Percentiles rank a stretch among this genome's conserved stretches.
These are phyloP conservation scores for Pythium periplocum DNA, from an alignment of 352 stramenopile species.

Conservation along the genomic window DNA sequence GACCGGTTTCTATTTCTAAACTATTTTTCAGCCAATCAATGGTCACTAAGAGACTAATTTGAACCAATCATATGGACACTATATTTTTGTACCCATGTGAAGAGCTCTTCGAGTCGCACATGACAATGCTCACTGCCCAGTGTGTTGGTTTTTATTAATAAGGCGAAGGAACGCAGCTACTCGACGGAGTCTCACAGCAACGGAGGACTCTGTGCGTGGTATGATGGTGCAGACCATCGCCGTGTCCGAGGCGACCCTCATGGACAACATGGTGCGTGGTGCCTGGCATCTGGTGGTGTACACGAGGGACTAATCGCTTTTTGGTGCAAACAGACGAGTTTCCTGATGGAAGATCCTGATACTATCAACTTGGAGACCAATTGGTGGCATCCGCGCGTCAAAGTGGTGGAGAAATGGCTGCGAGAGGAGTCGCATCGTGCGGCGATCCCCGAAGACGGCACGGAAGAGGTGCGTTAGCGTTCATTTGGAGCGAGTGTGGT, in stretches of 20 bases:
- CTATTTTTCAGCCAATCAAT: conserved; percentile 2
- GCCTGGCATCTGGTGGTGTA: not conserved
- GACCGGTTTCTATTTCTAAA: too few relatives aligned
- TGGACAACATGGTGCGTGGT: conserved; percentile 42
- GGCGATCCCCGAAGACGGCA: conserved; percentile 59
- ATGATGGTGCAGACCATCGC: conserved; percentile 50
- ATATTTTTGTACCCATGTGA: conserved; percentile 4
- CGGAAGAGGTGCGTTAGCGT: conserved; percentile 43
- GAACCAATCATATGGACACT: too few relatives aligned
- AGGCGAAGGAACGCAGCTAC: too few relatives aligned
- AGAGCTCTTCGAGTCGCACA: conserved; percentile 1
- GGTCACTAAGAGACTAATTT: not conserved
- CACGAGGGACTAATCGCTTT: not conserved
- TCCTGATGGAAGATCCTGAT: conserved; percentile 46
- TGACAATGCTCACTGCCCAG: too few relatives aligned
- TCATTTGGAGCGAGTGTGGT: not conserved
- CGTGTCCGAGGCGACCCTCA: conserved; percentile 43
- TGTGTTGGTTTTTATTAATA: too few relatives aligned
- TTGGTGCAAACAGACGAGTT: conserved; percentile 26
- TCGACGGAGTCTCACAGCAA: too few relatives aligned
- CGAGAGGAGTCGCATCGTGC: conserved; percentile 50
- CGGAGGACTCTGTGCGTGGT: not conserved
- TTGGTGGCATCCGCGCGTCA: conserved; percentile 70
- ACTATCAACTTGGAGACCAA: conserved; percentile 28
- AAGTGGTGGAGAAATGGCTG: conserved; percentile 67